Conservation (phyloP, 805 yeast species). For the Lipomyces kockii region DNA sequence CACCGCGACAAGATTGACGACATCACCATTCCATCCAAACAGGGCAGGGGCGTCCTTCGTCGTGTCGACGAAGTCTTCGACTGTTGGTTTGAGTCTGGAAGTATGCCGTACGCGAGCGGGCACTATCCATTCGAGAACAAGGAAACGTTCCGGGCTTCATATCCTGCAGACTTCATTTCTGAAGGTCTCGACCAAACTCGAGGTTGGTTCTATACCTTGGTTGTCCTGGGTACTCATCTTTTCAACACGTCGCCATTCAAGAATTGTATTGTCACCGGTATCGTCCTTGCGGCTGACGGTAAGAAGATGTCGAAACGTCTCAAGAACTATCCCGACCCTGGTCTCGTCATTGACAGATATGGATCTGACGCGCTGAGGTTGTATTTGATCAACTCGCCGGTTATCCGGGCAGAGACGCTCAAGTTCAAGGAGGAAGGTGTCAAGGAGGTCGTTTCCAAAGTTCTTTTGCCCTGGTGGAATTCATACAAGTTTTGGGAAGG, state of each 20-base stretch:
- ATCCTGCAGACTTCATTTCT: conserved; percentile 97
- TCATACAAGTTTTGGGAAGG: conserved; percentile 96
- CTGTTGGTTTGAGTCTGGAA: conserved; percentile 99
- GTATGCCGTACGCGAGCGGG: conserved; percentile 97
- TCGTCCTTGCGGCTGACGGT: conserved; percentile 96
- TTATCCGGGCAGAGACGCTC: conserved; percentile 92
- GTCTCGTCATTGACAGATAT: conserved; percentile 74
- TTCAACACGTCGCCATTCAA: conserved; percentile 91
- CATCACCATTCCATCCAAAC: conserved; percentile 88
- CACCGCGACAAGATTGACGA: conserved; percentile 93
- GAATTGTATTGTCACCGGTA: conserved; percentile 95
- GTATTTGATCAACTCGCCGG: conserved; percentile 96
- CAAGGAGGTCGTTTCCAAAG: conserved; percentile 94
- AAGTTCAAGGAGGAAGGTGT: conserved; percentile 99
- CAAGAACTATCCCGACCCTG: conserved; percentile 97
- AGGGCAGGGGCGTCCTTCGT: conserved; percentile 83
- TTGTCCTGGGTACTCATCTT: conserved; percentile 92
- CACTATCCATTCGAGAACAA: conserved; percentile 94
- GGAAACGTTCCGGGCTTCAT: conserved; percentile 69
- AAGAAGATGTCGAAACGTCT: conserved; percentile 98
- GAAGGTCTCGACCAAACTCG: conserved; percentile 99
- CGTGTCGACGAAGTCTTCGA: conserved; percentile 98
- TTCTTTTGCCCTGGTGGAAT: conserved; percentile 98
- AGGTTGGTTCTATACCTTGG: conserved; percentile 99
- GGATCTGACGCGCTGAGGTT: conserved; percentile 98